Conservation (phyloP, 2,329 filamentous ascomycete species). For the Botryosphaeria dothidea region DNA sequence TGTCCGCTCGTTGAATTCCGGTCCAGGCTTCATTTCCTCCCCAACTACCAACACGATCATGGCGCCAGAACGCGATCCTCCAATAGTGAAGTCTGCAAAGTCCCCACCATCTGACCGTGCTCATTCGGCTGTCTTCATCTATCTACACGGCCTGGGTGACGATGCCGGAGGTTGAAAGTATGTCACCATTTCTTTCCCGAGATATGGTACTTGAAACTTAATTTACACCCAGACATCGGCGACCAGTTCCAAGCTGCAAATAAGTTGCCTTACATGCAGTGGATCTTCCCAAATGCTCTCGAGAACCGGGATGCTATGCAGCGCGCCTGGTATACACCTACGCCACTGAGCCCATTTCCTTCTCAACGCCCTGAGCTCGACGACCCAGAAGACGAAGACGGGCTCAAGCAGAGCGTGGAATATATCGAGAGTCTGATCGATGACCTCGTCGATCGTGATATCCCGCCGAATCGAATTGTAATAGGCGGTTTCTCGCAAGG, state of each 20-base stretch:
- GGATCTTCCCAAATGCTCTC: constrained; percentile 53
- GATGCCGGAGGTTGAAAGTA: constrained; percentile 48
- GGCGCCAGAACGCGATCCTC: constrained; percentile 25
- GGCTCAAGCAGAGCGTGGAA: constrained; percentile 41
- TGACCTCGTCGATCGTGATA: constrained; percentile 41
- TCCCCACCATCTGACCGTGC: constrained; percentile 35
- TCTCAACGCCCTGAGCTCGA: constrained; percentile 45
- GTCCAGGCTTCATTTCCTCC: no score
- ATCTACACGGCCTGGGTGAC: constrained; percentile 51
- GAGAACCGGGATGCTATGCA: constrained; percentile 48
- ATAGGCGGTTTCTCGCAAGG: constrained; percentile 53
- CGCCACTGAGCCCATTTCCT: constrained; percentile 41
- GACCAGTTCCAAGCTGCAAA: constrained; percentile 50
- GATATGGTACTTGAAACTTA: no score
- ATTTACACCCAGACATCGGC: constrained; percentile 47
- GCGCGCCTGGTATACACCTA: constrained; percentile 51
- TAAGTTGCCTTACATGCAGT: constrained; percentile 51
- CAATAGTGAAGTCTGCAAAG: constrained; percentile 40
- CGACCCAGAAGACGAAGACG: constrained; percentile 49
- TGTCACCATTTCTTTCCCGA: neutral
- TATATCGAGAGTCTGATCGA: constrained; percentile 47
- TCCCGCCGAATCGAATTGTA: constrained; percentile 45
- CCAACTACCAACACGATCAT: neutral
- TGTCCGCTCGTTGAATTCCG: neutral
- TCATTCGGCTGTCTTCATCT: constrained; percentile 47